Evolutionary conservation across 1,284 basidiomycete species (phyloP).

Genomic region (Wallemia ichthyophaga): DNA sequence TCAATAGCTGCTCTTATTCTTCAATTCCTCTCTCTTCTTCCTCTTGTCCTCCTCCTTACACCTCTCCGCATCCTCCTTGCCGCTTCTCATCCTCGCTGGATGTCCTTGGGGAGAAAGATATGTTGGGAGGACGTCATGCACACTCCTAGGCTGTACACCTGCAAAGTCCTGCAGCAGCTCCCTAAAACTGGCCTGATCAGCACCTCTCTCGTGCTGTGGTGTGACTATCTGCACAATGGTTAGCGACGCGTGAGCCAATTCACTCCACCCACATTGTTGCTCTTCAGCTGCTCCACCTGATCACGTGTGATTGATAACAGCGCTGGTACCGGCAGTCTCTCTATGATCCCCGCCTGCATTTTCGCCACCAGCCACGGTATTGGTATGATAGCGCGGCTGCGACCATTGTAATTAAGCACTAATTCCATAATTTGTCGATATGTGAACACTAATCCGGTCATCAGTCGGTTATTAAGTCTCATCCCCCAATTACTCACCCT

Average conservation of each 20-base stretch:
- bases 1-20: no score
- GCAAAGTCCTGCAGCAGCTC: constrained; percentile 18
- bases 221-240: constrained; percentile 11
- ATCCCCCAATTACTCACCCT: constrained; percentile 18
- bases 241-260: no score
- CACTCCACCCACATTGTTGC: constrained; percentile 21
- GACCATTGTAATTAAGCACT: constrained; percentile 24
- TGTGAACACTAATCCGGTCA: constrained; percentile 23
- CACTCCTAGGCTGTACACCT: constrained; percentile 10
- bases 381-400: constrained; percentile 26
- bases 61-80: neutral
- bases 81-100: neutral
- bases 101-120: constrained; percentile 17
- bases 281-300: constrained; percentile 28
- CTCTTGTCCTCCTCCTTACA: neutral
- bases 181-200: constrained; percentile 19
- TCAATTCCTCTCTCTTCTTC: no score
- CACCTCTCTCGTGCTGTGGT: constrained; percentile 5
- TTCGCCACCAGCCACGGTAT: constrained; percentile 30
- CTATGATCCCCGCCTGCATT: constrained; percentile 29
- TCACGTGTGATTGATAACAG: constrained; percentile 33
- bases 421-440: constrained; percentile 33
- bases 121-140: constrained; percentile 26
- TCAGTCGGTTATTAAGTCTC: neutral
- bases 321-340: constrained; percentile 26